Evolutionary conservation across 2,329 filamentous ascomycete species (phyloP), one percentile per base, ranked within the genome.

Genomic region (Talaromyces piceae): DNA sequence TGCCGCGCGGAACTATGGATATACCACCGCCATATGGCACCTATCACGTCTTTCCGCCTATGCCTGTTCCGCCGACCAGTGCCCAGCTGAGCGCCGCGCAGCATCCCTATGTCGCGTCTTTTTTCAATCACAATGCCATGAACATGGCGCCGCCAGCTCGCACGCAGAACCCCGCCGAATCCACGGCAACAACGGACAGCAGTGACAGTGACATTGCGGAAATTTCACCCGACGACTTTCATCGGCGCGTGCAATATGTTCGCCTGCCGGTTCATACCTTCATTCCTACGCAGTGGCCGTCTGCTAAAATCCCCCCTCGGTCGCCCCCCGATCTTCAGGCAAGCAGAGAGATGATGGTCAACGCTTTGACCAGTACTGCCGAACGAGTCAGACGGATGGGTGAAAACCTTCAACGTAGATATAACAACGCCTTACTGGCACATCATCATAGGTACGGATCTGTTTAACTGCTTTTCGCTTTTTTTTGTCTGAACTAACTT

Each of bases 131-230:
- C n/a, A 41, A 22, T 22, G 12, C 4, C 33, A 37, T 20, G 39
- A 28, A 12, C 22, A 8, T 27, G 13, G 28, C 41, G n/a, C 31
- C 33, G 1, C 20, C 13, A 25, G n/a, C 39, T n/a, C 20, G 20
- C 7, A 25, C 23, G 3, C 12, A 12, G 13, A 23, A 25, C 13
- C 13, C 3, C 6, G 3, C 12, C 25, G 20, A n/a, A n/a, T n/a
- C n/a, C 3, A 43, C 45, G 26, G n/a, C 41, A 9, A 27, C 46
- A 1, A 47, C 30, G 18, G 59, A 63, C 46, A 59, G 56, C 44
- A 61, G 62, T 49, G 52, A 68, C 47, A 66, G 64, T 50, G 67
- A 68, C 53, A 25, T 69, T n/a, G 54, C 62, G 43, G 67, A 68
- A 48, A 66, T 68, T 7, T 46, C 47, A 31, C 7, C 41, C 3